phyloP scores from a whole-genome alignment of 495 filamentous ascomycete species.

The Neurospora sp. region DNA sequence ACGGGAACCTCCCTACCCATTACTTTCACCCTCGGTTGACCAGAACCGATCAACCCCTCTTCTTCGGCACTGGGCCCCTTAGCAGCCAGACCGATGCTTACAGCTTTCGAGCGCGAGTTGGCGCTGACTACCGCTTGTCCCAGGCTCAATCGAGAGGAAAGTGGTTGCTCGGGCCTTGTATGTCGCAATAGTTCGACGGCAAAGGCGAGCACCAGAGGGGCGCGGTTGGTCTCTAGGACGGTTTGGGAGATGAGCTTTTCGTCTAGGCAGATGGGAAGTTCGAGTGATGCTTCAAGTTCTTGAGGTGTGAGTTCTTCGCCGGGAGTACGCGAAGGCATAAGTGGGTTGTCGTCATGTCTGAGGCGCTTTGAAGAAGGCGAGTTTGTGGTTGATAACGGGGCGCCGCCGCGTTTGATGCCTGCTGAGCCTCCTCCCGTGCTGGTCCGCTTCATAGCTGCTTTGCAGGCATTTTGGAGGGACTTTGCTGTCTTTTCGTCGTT shows the following conservation, averaged over 20 bases:
- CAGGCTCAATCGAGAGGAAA: constrained; percentile 69
- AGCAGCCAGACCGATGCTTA: constrained; percentile 56
- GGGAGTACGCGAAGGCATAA: constrained; percentile 13
- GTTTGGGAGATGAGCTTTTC: constrained; percentile 50
- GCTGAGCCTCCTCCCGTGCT: constrained; percentile 6
- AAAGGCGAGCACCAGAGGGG: constrained; percentile 73
- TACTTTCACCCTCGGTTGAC: constrained; percentile 59
- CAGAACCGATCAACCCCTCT: constrained; percentile 57
- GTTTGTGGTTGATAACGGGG: constrained; percentile 5
- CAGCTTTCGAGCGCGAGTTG: constrained; percentile 64
- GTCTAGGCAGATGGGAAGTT: constrained; percentile 45
- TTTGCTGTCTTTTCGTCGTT: constrained; percentile 62
- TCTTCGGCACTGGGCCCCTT: constrained; percentile 55
- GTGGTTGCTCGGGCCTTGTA: constrained; percentile 74
- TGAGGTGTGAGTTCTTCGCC: constrained; percentile 41
- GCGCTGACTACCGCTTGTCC: constrained; percentile 71
- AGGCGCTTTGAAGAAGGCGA: constrained; percentile 30
- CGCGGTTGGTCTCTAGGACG: constrained; percentile 63
- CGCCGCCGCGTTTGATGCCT: constrained; percentile 26
- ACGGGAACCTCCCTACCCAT: constrained; percentile 64
- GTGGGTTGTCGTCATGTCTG: constrained; percentile 25
- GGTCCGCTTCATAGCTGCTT: constrained; percentile 46
- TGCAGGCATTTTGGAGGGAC: constrained; percentile 54
- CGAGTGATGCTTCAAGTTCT: constrained; percentile 54
- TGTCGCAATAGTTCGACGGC: constrained; percentile 60